phyloP scores from a whole-genome alignment of 2,329 filamentous ascomycete species.

The Sclerotiophoma versabilis region DNA sequence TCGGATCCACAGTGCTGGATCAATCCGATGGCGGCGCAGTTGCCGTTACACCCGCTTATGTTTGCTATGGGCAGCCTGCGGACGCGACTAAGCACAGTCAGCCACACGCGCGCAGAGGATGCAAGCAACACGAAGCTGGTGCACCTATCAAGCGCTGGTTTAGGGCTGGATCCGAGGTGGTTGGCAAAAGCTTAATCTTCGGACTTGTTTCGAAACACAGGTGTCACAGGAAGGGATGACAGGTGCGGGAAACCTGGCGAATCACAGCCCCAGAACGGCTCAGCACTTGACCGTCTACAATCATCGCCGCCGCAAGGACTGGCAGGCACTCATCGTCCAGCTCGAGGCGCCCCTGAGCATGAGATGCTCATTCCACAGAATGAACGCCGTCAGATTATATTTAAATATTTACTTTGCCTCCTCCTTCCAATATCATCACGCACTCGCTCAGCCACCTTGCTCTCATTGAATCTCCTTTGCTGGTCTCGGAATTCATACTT shows the following conservation, averaged over 20 bases:
- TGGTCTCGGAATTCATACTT: slow-evolving; percentile 13
- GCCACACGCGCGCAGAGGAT: slow-evolving; percentile 2
- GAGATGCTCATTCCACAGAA: slow-evolving; percentile 3
- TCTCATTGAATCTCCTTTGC: slow-evolving; percentile 19
- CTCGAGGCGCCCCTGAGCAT: slow-evolving; percentile 4
- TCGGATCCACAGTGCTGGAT: slow-evolving; percentile 5
- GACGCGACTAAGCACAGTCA: slow-evolving; percentile 2
- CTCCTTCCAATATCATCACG: neutral
- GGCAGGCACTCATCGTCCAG: slow-evolving; percentile 1
- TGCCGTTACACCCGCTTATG: slow-evolving; percentile 3
- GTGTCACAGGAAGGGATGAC: slow-evolving; percentile 9
- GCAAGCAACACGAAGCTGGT: slow-evolving; percentile 3
- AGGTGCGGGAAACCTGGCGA: slow-evolving; percentile 3
- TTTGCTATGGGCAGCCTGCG: neutral
- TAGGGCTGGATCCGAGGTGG: slow-evolving; percentile 4
- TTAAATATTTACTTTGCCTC: slow-evolving; percentile 15
- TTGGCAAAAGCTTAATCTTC: slow-evolving; percentile 32
- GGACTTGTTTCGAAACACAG: slow-evolving; percentile 19
- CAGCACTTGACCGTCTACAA: slow-evolving; percentile 10
- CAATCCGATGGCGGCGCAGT: neutral
- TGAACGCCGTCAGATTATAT: slow-evolving; percentile 2
- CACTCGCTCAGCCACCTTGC: slow-evolving; percentile 13
- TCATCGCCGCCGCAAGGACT: slow-evolving; percentile 17
- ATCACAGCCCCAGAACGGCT: slow-evolving; percentile 7
- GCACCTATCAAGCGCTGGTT: slow-evolving; percentile 4